phyloP scores from a whole-genome alignment of 495 filamentous ascomycete species.

The Hyaloscypha bicolor region DNA sequence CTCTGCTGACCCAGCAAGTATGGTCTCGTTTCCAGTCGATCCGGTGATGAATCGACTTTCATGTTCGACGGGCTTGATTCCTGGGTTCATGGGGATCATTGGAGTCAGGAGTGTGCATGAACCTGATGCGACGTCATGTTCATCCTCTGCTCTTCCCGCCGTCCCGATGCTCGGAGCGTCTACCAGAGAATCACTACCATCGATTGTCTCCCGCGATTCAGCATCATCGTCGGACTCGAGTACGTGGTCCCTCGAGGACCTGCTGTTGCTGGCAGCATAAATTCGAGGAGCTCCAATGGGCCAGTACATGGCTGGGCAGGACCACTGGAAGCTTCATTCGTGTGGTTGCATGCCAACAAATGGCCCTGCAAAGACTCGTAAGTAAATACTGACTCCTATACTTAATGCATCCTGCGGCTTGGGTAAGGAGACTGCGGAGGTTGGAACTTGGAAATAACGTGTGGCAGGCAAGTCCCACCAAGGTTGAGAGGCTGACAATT shows the following conservation, averaged over 20 bases:
- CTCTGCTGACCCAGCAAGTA: conserved; percentile 30
- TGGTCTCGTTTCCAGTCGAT: conserved; percentile 19
- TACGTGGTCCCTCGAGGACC: conserved; percentile 48
- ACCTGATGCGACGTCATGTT: conserved; percentile 1
- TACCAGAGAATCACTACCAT: conserved; percentile 38
- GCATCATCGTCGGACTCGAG: conserved; percentile 44
- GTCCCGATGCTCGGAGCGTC: conserved; percentile 24
- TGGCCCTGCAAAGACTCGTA: conserved; percentile 20
- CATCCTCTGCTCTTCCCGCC: conserved; percentile 20
- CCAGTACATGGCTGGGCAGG: conserved; percentile 84
- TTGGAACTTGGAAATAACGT: background rate
- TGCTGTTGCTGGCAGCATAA: conserved; percentile 70
- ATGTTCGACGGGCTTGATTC: conserved; percentile 54
- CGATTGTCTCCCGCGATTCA: conserved; percentile 38
- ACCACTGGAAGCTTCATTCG: conserved; percentile 32
- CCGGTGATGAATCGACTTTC: conserved; percentile 33
- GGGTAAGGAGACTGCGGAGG: background rate
- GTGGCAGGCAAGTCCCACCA: too few species aligned
- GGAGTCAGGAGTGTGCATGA: conserved; percentile 37
- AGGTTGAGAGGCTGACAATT: too few species aligned
- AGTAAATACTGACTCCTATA: conserved; percentile 14
- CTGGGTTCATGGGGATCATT: conserved; percentile 51
- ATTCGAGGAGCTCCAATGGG: conserved; percentile 88
- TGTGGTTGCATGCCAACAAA: conserved; percentile 30
- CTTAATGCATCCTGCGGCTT: conserved; percentile 19